These are phyloP conservation scores for Suillus sp. DNA, from an alignment of 768 basidiomycete genomes.

Conservation along the genomic window DNA sequence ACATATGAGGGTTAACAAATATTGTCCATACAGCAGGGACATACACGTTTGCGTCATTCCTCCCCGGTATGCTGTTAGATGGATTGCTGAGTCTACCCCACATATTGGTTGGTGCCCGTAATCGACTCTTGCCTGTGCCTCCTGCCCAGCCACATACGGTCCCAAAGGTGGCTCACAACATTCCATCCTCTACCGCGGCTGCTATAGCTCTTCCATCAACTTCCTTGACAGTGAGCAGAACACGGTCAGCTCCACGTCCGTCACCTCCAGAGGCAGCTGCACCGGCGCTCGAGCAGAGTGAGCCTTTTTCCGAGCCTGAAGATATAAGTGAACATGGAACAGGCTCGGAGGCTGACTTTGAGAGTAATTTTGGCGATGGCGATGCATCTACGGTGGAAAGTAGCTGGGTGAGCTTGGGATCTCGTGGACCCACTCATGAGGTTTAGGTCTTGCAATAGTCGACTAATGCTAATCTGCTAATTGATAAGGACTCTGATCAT, in stretches of 20 bases:
- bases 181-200: slow-evolving; percentile 12
- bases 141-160: slow-evolving; percentile 40
- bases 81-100: slow-evolving; percentile 66
- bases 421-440: slow-evolving; percentile 24
- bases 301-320: slow-evolving; percentile 15
- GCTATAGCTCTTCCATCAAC: background rate
- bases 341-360: slow-evolving; percentile 67
- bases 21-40: slow-evolving; percentile 54
- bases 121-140: slow-evolving; percentile 56
- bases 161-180: slow-evolving; percentile 21
- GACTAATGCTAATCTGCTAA: background rate
- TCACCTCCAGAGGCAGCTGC: slow-evolving; percentile 2
- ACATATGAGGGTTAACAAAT: slow-evolving; percentile 15
- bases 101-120: slow-evolving; percentile 60
- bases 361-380: slow-evolving; percentile 60
- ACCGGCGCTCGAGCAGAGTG: slow-evolving; percentile 13
- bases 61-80: slow-evolving; percentile 69
- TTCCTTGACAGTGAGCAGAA: slow-evolving; percentile 8
- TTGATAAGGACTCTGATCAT: background rate
- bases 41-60: slow-evolving; percentile 68
- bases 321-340: slow-evolving; percentile 38
- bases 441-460: background rate
- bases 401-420: slow-evolving; percentile 70
- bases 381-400: slow-evolving; percentile 52
- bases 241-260: background rate